These are phyloP conservation scores for Sporothrix humicola DNA, from an alignment of 2,329 filamentous ascomycete species.

Conservation along the genomic window DNA sequence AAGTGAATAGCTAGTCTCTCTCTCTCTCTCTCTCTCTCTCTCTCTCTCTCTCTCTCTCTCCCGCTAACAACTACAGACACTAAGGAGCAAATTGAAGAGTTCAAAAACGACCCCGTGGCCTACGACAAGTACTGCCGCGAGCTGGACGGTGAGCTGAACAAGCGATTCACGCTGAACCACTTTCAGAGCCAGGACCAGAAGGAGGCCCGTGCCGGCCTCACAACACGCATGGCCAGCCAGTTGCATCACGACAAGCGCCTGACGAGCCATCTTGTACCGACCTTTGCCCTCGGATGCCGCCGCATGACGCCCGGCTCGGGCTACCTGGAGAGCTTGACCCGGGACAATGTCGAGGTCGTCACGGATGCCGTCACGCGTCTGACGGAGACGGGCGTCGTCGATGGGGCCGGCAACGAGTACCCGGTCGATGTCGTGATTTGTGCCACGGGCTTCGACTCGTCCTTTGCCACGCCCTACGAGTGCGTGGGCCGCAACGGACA, in stretches of 20 bases:
- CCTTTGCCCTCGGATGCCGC: not conserved
- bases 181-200: not conserved
- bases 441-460: not conserved
- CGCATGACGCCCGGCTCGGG: not conserved
- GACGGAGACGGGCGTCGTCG: not conserved
- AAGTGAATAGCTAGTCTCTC: not conserved
- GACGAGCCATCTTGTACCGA: not conserved
- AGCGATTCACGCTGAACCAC: not conserved
- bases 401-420: not conserved
- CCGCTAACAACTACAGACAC: no score
- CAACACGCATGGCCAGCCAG: not conserved
- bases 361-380: not conserved
- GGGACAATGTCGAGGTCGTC: not conserved
- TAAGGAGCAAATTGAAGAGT: not conserved
- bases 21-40: no score
- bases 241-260: not conserved
- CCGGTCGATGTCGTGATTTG: not conserved
- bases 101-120: not conserved
- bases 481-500: not conserved
- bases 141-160: not conserved
- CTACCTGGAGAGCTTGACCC: not conserved
- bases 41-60: no score
- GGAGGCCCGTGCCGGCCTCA: constrained; percentile 43
- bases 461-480: not conserved
- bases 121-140: not conserved